A percentile compares a stretch with the other conserved stretches of the same genome.
Conservation (phyloP, 805 yeast genomes). For the Saturnispora bothae region DNA sequence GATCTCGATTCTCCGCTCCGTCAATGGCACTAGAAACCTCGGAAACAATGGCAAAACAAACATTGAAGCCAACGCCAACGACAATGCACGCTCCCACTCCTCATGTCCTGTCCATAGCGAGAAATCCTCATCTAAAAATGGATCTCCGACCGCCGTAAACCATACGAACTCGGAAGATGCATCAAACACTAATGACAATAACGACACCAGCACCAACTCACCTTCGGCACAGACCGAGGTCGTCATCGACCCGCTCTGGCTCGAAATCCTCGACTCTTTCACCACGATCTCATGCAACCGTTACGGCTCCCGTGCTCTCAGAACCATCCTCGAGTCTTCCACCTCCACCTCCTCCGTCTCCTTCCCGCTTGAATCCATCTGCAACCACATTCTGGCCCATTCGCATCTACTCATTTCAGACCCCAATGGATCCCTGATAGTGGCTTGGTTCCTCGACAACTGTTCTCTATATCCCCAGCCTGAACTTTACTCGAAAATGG, state of each 20-base stretch:
- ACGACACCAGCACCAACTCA: not conserved
- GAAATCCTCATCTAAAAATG: not conserved
- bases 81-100: too few species aligned
- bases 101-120: too few species aligned
- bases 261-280: not conserved
- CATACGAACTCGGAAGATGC: too few species aligned
- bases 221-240: too few species aligned
- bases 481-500: not conserved
- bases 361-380: not conserved
- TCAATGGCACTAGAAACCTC: too few species aligned
- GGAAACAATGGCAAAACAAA: too few species aligned
- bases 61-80: too few species aligned
- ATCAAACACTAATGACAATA: not conserved
- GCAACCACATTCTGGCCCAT: not conserved
- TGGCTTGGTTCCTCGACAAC: not conserved
- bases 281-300: not conserved
- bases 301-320: conserved; percentile 19
- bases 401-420: not conserved
- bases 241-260: too few species aligned
- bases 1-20: too few species aligned
- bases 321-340: not conserved
- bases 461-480: too few species aligned
- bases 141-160: conserved; percentile 5
- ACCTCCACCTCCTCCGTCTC: not conserved
- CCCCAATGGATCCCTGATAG: not conserved